These are phyloP conservation scores for Talaromyces sp. DNA, from an alignment of 2,329 filamentous ascomycete genomes.

Conservation along the genomic window DNA sequence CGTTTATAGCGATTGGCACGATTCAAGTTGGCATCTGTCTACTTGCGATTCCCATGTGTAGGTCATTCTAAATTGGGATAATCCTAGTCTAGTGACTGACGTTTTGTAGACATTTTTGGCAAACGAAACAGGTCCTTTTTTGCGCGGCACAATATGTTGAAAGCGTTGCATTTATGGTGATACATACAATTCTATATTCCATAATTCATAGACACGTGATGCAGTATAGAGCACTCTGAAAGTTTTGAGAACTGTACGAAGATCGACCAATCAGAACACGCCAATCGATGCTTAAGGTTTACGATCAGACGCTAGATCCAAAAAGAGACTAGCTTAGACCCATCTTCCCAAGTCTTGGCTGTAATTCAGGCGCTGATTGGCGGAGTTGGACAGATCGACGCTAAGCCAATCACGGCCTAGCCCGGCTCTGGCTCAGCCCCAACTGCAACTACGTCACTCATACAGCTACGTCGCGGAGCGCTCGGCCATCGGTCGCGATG, in stretches of 20 bases:
- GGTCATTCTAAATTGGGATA: constrained; percentile 42
- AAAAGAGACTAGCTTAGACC: not conserved
- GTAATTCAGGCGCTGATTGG: not conserved
- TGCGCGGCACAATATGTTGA: constrained; percentile 69
- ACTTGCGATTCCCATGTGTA: constrained; percentile 75
- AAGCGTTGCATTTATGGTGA: constrained; percentile 39
- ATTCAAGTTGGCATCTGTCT: constrained; percentile 77
- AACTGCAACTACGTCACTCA: constrained; percentile 1
- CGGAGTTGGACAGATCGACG: not conserved
- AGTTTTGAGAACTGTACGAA: not conserved
- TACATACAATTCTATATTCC: not conserved
- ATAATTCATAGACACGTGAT: not conserved
- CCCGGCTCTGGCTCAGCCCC: not conserved
- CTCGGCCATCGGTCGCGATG: not conserved
- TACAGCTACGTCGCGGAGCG: constrained; percentile 1
- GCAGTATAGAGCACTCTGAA: not conserved
- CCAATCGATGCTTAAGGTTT: too few relatives aligned
- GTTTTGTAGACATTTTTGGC: constrained; percentile 66
- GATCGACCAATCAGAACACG: constrained; percentile 11
- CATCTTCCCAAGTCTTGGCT: not conserved
- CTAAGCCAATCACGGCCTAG: not conserved
- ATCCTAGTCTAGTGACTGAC: not conserved
- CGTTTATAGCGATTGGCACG: constrained; percentile 69
- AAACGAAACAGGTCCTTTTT: constrained; percentile 76
- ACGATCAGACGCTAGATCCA: not conserved